These are phyloP conservation scores for Triticum dicoccoides DNA, from an alignment of 176 grass and related monocot genomes.

Conservation along the genomic window DNA sequence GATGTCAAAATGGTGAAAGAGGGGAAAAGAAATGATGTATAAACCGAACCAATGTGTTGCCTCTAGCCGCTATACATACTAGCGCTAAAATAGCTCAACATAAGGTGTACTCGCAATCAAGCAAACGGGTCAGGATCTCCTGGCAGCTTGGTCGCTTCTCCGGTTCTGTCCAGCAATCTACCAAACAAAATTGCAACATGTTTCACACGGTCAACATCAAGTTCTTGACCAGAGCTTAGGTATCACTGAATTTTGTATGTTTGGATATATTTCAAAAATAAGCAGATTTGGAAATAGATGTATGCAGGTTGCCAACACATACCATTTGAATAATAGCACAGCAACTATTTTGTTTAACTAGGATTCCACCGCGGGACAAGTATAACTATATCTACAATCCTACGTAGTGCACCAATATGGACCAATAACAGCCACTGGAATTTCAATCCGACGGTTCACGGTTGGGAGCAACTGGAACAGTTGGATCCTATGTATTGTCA, in stretches of 20 bases:
- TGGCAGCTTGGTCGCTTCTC: slow-evolving; percentile 81
- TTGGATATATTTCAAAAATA: background rate
- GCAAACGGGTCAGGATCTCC: slow-evolving; percentile 92
- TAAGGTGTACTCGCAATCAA: slow-evolving; percentile 89
- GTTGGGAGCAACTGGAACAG: background rate
- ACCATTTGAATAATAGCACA: background rate
- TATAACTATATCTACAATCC: background rate
- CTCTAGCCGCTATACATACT: slow-evolving; percentile 50
- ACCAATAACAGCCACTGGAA: background rate
- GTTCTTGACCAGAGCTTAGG: background rate
- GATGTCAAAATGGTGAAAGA: slow-evolving; percentile 36
- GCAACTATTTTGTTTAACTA: background rate
- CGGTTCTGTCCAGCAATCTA: slow-evolving; percentile 96
- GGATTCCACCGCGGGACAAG: background rate
- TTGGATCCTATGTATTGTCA: too few relatives aligned
- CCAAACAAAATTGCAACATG: slow-evolving; percentile 22
- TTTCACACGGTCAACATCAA: background rate
- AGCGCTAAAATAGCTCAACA: slow-evolving; percentile 60
- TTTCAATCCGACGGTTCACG: background rate
- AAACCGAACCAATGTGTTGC: slow-evolving; percentile 21
- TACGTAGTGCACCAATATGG: background rate
- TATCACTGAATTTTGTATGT: background rate
- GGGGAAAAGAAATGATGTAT: slow-evolving; percentile 32
- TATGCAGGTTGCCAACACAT: background rate
- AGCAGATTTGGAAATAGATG: background rate